Percentiles rank a stretch among this genome's conserved stretches.
These are phyloP conservation scores for Madurella fahalii DNA, from an alignment of 2,329 filamentous ascomycete species.

Conservation along the genomic window DNA sequence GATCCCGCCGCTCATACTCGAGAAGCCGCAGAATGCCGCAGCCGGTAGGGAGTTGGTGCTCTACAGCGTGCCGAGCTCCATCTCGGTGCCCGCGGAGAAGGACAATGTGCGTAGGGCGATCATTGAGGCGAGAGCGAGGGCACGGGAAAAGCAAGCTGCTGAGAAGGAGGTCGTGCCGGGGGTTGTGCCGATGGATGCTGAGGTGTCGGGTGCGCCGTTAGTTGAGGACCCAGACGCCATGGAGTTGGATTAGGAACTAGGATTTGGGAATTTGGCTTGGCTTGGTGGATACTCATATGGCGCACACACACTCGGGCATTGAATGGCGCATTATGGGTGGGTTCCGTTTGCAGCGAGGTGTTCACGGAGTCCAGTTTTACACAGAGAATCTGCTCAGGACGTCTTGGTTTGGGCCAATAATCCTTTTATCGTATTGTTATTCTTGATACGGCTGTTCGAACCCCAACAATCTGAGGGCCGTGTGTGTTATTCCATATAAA, in stretches of 20 bases:
- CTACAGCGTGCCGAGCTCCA: conserved; percentile 72
- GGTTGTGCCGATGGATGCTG: conserved; percentile 8
- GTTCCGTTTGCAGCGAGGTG: conserved; percentile 11
- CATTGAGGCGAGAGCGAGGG: conserved; percentile 68
- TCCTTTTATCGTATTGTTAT: background rate
- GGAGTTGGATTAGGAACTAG: conserved; percentile 26
- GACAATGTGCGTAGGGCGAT: conserved; percentile 81
- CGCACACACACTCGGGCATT: background rate
- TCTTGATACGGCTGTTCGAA: conserved; percentile 4
- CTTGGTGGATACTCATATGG: background rate
- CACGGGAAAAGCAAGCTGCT: conserved; percentile 54
- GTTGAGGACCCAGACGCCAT: conserved; percentile 25
- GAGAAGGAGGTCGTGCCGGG: conserved; percentile 32
- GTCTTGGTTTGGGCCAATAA: background rate
- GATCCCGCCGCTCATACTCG: conserved; percentile 60
- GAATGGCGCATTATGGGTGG: background rate
- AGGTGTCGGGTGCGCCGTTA: background rate
- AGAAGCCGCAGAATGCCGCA: conserved; percentile 51
- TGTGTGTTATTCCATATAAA: conserved; percentile 1
- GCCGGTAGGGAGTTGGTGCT: conserved; percentile 73
- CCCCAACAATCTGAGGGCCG: background rate
- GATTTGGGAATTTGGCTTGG: background rate
- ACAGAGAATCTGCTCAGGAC: background rate
- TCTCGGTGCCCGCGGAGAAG: conserved; percentile 69
- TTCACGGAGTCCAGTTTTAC: background rate